phyloP scores from a whole-genome alignment of 331 rosid species.

The Erythrophleum ivorense region DNA sequence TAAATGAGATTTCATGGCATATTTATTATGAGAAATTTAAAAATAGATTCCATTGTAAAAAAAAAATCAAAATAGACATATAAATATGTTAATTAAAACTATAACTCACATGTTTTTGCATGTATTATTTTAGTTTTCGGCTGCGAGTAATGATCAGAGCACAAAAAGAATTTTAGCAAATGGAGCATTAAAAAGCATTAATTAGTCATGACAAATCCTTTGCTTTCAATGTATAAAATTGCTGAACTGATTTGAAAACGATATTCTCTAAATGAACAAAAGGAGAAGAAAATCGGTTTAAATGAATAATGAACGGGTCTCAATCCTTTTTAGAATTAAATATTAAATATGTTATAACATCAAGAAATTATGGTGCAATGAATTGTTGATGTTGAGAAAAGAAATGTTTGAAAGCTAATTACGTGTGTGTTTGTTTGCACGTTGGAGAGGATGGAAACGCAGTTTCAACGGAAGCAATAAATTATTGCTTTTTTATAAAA shows the following conservation, averaged over 20 bases:
- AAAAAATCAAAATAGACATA: too few relatives aligned
- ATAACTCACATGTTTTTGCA: too few relatives aligned
- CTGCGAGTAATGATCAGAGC: background rate
- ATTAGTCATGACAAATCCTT: background rate
- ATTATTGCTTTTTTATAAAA: too few relatives aligned
- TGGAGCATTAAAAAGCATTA: background rate
- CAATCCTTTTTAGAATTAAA: background rate
- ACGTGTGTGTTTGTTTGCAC: too few relatives aligned
- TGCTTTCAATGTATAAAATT: background rate
- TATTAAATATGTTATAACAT: slow-evolving; percentile 4
- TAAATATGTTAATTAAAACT: too few relatives aligned
- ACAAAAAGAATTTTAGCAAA: background rate
- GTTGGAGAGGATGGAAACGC: too few relatives aligned
- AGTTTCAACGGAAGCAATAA: too few relatives aligned
- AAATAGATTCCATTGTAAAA: too few relatives aligned
- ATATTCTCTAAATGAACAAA: background rate
- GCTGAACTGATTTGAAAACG: slow-evolving; percentile 2
- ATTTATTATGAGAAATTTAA: too few relatives aligned
- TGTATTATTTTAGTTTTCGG: background rate
- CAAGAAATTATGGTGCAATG: background rate
- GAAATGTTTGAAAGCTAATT: background rate
- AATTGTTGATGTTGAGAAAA: slow-evolving; percentile 2
- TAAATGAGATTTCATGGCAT: too few relatives aligned
- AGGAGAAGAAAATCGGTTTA: background rate
- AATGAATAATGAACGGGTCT: background rate